A percentile compares a stretch with the other conserved stretches of the same genome.
Evolutionary conservation across 1,284 basidiomycete genomes (phyloP).

Genomic region (Microbotryum silenes-acaulis): DNA sequence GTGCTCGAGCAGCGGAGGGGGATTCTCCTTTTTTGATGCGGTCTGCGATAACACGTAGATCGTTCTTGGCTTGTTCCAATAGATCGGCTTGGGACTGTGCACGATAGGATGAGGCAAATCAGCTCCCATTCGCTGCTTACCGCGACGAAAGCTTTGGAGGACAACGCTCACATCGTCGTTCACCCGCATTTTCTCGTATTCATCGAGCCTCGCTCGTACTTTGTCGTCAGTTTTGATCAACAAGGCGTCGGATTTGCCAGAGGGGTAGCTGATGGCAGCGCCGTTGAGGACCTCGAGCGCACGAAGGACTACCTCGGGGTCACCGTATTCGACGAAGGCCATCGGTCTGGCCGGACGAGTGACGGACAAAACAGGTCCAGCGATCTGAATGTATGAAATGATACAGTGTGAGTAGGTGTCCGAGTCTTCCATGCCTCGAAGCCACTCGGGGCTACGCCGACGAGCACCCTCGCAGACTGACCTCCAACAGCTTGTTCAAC

Average conservation of each 20-base stretch:
- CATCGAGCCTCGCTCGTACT: constrained; percentile 34
- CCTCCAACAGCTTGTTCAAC: constrained; percentile 36
- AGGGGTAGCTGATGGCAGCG: constrained; percentile 23
- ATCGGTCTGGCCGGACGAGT: constrained; percentile 35
- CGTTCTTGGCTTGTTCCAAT: constrained; percentile 23
- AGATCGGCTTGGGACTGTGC: constrained; percentile 20
- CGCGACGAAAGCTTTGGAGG: not conserved
- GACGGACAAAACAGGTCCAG: constrained; percentile 35
- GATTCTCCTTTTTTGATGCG: constrained; percentile 23
- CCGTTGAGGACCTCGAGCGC: constrained; percentile 37
- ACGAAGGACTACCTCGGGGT: constrained; percentile 37
- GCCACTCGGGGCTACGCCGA: not conserved
- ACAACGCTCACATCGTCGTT: constrained; percentile 31
- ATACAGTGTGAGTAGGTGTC: not conserved
- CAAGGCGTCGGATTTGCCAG: constrained; percentile 30
- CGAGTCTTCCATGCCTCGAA: not conserved
- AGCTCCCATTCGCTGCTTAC: not conserved
- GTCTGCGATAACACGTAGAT: constrained; percentile 17
- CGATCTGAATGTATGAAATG: constrained; percentile 21
- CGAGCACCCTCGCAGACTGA: constrained; percentile 8
- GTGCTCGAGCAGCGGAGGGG: constrained; percentile 4
- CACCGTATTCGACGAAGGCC: constrained; percentile 39
- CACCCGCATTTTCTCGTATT: constrained; percentile 33
- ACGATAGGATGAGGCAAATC: not conserved
- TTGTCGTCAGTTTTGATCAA: constrained; percentile 39